A percentile compares a stretch with the other conserved stretches of the same genome.
Evolutionary conservation across 805 yeast genomes (phyloP).

Genomic region (Starmerella cellae): DNA sequence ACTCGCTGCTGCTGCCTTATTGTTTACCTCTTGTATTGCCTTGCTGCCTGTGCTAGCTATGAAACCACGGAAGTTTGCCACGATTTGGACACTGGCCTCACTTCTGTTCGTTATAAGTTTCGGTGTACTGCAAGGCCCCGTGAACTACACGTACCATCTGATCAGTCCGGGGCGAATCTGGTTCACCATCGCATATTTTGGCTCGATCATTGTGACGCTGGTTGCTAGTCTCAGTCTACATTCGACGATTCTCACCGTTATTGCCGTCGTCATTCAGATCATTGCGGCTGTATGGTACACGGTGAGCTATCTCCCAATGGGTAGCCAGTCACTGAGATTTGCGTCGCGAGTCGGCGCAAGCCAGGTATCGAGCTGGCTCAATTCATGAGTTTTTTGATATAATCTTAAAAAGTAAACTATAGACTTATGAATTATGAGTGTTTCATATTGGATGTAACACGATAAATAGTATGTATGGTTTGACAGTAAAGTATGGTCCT

Average conservation of each 20-base stretch:
- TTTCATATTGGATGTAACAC: too few species aligned
- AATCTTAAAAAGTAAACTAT: too few species aligned
- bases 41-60: constrained; percentile 80
- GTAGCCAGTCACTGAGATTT: constrained; percentile 59
- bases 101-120: constrained; percentile 75
- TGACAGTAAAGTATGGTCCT: too few species aligned
- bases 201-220: constrained; percentile 65
- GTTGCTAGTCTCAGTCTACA: constrained; percentile 61
- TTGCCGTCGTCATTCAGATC: constrained; percentile 64
- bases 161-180: constrained; percentile 62
- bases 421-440: too few species aligned
- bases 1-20: constrained; percentile 59
- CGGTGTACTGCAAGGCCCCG: constrained; percentile 86
- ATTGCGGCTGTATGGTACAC: constrained; percentile 84
- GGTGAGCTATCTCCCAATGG: constrained; percentile 89
- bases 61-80: constrained; percentile 82
- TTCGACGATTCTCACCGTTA: constrained; percentile 60
- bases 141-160: constrained; percentile 62
- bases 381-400: constrained; percentile 19
- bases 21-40: constrained; percentile 70
- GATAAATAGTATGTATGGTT: background rate
- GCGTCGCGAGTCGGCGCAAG: constrained; percentile 45
- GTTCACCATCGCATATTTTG: constrained; percentile 67
- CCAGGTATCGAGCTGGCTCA: constrained; percentile 37
- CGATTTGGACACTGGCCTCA: constrained; percentile 79